Conservation (phyloP, 805 yeast genomes). For the Metschnikowia kofuensis region DNA sequence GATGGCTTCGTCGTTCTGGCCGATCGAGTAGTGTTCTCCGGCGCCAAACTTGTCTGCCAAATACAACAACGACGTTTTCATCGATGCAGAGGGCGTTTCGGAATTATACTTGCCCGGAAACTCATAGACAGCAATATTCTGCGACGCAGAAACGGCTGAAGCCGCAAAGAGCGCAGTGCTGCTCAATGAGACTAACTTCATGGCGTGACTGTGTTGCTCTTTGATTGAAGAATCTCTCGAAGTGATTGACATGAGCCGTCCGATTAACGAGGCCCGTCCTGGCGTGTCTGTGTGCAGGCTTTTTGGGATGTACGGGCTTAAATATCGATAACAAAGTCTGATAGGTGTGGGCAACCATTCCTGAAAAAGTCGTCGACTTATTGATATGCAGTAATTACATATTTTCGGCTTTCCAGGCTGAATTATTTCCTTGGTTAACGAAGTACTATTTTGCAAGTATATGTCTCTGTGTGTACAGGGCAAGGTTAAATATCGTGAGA, state of each 20-base stretch:
- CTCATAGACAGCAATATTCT: slow-evolving; percentile 19
- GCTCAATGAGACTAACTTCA: slow-evolving; percentile 18
- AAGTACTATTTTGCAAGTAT: too few species aligned
- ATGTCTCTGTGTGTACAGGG: too few species aligned
- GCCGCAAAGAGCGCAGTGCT: slow-evolving; percentile 11
- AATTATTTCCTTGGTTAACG: too few species aligned
- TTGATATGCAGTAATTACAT: too few species aligned
- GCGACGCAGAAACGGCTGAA: slow-evolving; percentile 13
- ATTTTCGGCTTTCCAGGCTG: too few species aligned
- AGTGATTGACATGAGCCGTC: neutral
- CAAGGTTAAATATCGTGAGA: too few species aligned
- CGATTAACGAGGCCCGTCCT: slow-evolving; percentile 2
- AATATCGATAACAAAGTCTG: too few species aligned
- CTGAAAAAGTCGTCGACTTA: too few species aligned
- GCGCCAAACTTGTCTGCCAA: slow-evolving; percentile 46
- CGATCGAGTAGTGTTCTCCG: slow-evolving; percentile 33
- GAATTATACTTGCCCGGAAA: slow-evolving; percentile 3
- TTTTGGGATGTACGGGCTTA: neutral
- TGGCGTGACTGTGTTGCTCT: neutral
- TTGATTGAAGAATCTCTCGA: neutral
- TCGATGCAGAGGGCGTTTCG: slow-evolving; percentile 10
- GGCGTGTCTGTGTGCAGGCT: slow-evolving; percentile 10
- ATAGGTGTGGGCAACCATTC: too few species aligned
- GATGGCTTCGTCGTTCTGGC: slow-evolving; percentile 25
- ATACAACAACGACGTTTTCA: slow-evolving; percentile 37